Conservation (phyloP, 805 yeast species). For the Ogataea ramenticola region DNA sequence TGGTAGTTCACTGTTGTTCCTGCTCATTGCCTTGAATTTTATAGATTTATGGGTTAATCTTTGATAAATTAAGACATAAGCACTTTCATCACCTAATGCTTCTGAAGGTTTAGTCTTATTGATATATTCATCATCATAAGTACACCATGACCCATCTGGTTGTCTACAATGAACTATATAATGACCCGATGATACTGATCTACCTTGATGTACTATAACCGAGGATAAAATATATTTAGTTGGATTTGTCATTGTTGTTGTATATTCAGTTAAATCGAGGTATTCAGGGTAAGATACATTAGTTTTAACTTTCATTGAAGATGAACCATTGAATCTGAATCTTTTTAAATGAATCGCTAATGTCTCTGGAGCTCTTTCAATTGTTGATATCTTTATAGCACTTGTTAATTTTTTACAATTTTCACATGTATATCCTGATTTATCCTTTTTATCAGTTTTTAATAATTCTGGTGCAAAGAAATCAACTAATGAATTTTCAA, state of each 20-base stretch:
- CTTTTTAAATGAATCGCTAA: slow-evolving; percentile 82
- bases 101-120: slow-evolving; percentile 63
- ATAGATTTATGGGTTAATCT: slow-evolving; percentile 54
- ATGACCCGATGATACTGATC: slow-evolving; percentile 89
- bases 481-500: slow-evolving; percentile 69
- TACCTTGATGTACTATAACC: slow-evolving; percentile 91
- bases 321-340: slow-evolving; percentile 75
- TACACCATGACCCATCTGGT: slow-evolving; percentile 89
- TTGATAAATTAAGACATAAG: slow-evolving; percentile 83
- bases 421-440: slow-evolving; percentile 82
- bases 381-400: slow-evolving; percentile 69
- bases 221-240: slow-evolving; percentile 65
- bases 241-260: slow-evolving; percentile 36
- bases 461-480: slow-evolving; percentile 80
- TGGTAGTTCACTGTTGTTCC: background rate
- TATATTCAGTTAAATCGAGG: slow-evolving; percentile 64
- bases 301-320: slow-evolving; percentile 80
- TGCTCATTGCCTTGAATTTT: background rate
- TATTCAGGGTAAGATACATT: slow-evolving; percentile 74
- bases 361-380: slow-evolving; percentile 82
- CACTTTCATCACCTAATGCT: slow-evolving; percentile 78
- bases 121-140: slow-evolving; percentile 89
- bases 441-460: slow-evolving; percentile 56
- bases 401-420: slow-evolving; percentile 69
- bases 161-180: slow-evolving; percentile 87